A percentile compares a stretch with the other conserved stretches of the same genome.
Evolutionary conservation across 2,329 filamentous ascomycete genomes (phyloP).

Genomic region (Diplodia mutila): DNA sequence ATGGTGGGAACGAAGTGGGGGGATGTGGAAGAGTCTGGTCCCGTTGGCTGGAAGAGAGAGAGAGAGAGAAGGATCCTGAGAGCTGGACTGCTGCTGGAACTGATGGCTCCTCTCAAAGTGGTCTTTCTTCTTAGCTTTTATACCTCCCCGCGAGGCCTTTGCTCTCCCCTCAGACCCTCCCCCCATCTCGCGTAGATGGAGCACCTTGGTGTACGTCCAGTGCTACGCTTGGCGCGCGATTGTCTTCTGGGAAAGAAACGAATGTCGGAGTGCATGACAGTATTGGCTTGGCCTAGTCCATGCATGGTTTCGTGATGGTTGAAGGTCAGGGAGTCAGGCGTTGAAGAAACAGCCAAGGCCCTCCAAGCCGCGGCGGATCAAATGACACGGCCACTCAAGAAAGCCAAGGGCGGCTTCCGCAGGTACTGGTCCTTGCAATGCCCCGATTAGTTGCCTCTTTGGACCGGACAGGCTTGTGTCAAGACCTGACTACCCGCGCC

Average conservation of each 20-base stretch:
- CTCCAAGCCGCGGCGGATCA: not conserved
- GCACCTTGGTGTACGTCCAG: not conserved
- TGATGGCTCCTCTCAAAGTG: not conserved
- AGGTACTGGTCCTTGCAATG: not conserved
- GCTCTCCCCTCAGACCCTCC: not conserved
- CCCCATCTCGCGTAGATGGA: not conserved
- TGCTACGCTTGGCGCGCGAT: constrained; percentile 5
- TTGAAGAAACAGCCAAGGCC: not conserved
- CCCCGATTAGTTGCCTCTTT: not conserved
- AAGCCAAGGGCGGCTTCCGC: not conserved
- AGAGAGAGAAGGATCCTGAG: no score
- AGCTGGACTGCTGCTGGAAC: not conserved
- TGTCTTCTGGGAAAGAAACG: constrained; percentile 5
- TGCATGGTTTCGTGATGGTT: not conserved
- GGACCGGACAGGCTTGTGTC: not conserved
- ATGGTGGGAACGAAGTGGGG: not conserved
- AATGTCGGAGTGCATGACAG: not conserved
- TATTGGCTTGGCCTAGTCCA: constrained; percentile 10
- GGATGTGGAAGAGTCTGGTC: not conserved
- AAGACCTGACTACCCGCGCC: not conserved
- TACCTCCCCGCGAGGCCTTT: not conserved
- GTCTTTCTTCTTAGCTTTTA: not conserved
- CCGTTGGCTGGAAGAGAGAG: not conserved
- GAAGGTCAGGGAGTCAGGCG: not conserved
- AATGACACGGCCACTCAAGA: not conserved